Evolutionary conservation across 2,329 filamentous ascomycete species (phyloP).

Genomic region (Colletotrichum magnum): DNA sequence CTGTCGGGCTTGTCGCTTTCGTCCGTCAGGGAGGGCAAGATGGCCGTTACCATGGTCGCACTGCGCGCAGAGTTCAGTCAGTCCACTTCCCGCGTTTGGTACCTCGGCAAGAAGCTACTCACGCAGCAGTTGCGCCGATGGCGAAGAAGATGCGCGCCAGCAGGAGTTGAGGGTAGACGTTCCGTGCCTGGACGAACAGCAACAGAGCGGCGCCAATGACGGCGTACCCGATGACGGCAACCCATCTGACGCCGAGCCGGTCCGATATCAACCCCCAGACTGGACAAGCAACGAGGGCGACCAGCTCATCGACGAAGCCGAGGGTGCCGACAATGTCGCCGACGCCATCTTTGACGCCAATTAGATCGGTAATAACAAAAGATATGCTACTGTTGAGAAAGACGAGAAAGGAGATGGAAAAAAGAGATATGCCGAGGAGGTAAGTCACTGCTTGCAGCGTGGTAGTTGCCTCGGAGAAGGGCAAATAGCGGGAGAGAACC

Average conservation of each 20-base stretch:
- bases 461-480: conserved; percentile 73
- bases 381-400: conserved; percentile 89
- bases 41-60: conserved; percentile 97
- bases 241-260: conserved; percentile 80
- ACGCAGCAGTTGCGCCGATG: conserved; percentile 90
- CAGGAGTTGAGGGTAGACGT: conserved; percentile 90
- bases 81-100: background rate
- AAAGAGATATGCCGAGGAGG: conserved; percentile 85
- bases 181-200: conserved; percentile 86
- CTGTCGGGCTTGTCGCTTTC: conserved; percentile 54
- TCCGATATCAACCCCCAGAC: conserved; percentile 85
- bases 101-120: conserved; percentile 47
- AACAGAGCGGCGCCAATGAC: conserved; percentile 85
- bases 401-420: conserved; percentile 90
- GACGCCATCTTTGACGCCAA: conserved; percentile 80
- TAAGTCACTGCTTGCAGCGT: conserved; percentile 78
- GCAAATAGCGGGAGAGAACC: conserved; percentile 62
- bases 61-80: conserved; percentile 49
- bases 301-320: conserved; percentile 87
- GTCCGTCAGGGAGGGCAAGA: conserved; percentile 80
- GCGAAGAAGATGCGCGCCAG: conserved; percentile 90
- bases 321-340: conserved; percentile 88
- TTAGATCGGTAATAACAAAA: conserved; percentile 87
- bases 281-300: conserved; percentile 85
- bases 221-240: conserved; percentile 82